Evolutionary conservation across 2,329 filamentous ascomycete species (phyloP), one percentile per base, ranked within the genome.

Genomic region (Emydomyces testavorans): DNA sequence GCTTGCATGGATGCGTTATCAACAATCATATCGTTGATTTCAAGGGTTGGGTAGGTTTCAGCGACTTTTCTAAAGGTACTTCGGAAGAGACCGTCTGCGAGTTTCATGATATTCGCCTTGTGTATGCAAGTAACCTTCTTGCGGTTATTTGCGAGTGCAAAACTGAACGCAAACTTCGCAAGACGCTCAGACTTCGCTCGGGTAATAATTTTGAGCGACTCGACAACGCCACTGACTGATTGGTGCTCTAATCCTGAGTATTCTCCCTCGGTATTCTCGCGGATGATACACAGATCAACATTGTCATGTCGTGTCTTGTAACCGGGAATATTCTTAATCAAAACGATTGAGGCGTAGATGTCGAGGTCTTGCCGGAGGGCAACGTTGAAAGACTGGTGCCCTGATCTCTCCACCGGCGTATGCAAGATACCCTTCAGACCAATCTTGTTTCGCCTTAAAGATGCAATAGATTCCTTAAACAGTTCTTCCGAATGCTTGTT

Each of bases 101-200:
- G 79, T 80, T 98, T 98, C 92, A 98, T 98, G 76, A 98, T 98
- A 79, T 98, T 98, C 73, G 92, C 92, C 80, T 98, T 98, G 83
- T 98, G 92, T 67, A 98, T 96, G 76, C 90, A 95, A 58, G 92
- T 96, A 50, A 98, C 87, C 84, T 96, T 96, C 78, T 93, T 90
- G 67, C 92, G 82, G 79, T 93, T 90, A 79, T 98, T 98, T 71
- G 92, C 92, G 50, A 96, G 83, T 51, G 92, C 92, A 65, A 98
- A 98, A 66, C 85, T 83, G 70, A 96, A 96, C 57, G 92, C 92
- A 66, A 98, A 98, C 74, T 94, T 94, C 73, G 90, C 87, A 64
- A 98, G 98, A 66, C 92, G 87, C 81, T 98, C 92, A 48, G 88
- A 94, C 79, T 98, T 96, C 71, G 88, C 88, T 62, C 89, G 87